Conservation (phyloP, 305 asterid species). For the Plantago coronopus region DNA sequence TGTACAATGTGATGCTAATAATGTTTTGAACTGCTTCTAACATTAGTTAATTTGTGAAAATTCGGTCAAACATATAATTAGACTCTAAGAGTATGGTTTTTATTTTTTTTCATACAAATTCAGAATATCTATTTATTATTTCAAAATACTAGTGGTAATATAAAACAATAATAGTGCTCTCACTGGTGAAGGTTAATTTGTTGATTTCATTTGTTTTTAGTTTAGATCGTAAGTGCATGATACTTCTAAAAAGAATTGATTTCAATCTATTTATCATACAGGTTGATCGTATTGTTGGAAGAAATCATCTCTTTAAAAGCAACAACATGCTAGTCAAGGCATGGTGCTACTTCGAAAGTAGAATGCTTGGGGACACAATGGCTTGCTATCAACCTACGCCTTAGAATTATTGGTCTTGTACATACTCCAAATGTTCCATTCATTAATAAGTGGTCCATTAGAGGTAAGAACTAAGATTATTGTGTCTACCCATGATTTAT, state of each 20-base stretch:
- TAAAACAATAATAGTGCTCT: no score
- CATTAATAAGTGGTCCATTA: constrained; percentile 60
- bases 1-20: no score
- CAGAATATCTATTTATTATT: no score
- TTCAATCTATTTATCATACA: constrained; percentile 26
- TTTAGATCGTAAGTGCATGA: no score
- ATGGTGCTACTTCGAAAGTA: constrained; percentile 92
- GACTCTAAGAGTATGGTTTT: no score
- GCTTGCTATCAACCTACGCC: constrained; percentile 85
- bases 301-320: constrained; percentile 72
- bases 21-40: no score
- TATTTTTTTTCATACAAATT: no score
- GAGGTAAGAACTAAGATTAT: constrained; percentile 29
- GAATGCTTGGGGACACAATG: constrained; percentile 82
- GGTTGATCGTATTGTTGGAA: constrained; percentile 80
- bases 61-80: no score
- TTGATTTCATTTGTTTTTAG: no score
- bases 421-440: constrained; percentile 71
- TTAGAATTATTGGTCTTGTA: constrained; percentile 78
- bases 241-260: background rate
- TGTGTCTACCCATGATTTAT: background rate
- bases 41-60: no score
- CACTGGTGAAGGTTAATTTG: no score
- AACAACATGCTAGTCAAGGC: constrained; percentile 76
- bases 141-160: no score